A percentile compares a stretch with the other conserved stretches of the same genome.
Conservation (phyloP, 148 eudicot genomes). For the Salicornia ramosissima region DNA sequence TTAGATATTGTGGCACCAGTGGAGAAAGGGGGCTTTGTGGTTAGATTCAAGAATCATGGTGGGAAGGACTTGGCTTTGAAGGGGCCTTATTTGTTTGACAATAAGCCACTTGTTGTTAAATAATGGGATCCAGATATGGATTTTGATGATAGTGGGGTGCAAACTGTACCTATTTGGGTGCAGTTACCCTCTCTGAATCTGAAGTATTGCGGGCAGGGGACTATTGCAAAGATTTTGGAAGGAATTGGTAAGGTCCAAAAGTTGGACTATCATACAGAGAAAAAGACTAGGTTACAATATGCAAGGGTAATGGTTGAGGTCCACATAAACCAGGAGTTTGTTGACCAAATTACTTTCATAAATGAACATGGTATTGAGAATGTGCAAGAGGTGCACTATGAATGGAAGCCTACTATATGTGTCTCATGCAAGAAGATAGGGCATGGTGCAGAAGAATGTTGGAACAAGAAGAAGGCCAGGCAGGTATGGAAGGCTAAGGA, state of each 20-base stretch:
- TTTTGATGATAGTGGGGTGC: background rate
- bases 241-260: background rate
- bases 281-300: background rate
- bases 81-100: background rate
- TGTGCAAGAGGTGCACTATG: background rate
- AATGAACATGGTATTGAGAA: background rate
- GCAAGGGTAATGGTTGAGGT: background rate
- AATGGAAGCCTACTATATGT: background rate
- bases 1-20: too few relatives aligned
- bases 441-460: background rate
- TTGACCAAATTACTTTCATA: background rate
- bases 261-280: background rate
- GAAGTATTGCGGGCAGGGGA: background rate
- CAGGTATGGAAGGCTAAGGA: too few relatives aligned
- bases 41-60: too few relatives aligned
- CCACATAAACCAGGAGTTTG: too few relatives aligned
- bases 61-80: too few relatives aligned
- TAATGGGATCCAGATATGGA: background rate
- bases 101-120: background rate
- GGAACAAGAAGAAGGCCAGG: too few relatives aligned
- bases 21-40: too few relatives aligned
- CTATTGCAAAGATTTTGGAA: background rate
- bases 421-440: background rate
- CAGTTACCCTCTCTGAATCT: background rate
- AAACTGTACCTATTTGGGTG: background rate